Base-by-base conservation (phyloP, 441 rosid genomes). In the Syzygium syzygioides region DNA sequence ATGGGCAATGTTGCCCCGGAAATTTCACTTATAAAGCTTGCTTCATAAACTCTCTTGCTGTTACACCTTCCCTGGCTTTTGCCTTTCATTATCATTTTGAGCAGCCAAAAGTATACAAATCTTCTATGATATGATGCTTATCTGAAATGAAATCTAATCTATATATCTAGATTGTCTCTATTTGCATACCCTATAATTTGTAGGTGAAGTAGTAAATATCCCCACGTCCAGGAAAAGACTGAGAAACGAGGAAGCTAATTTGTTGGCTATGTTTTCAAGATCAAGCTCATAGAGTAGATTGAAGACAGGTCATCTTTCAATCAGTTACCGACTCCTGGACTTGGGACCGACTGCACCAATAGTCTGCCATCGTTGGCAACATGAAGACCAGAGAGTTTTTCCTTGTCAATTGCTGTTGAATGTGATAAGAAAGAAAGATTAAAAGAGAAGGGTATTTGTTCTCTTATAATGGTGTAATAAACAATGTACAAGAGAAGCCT, bases 281-380 rank as follows among this genome's bases (percentile, higher is more conserved):
- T 88, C 91, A 25, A 87, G 92, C 84, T 85, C 83, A 87, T 19
- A 11, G 1, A 62, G 85, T 62, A n/a, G 50, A 83, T 56, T 8
- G 37, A 57, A 80, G 64, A 30, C 23, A 25, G 2, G 34, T 64
- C 17, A 20, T 18, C 32, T 23, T 41, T 23, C 53, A 25, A 19
- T 90, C 88, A 91, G 79, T 87, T 88, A 25, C 92, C 91, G 20
- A 83, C 89, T 62, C 93, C 91, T 0, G 92, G 92, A 86, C 92
- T 92, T 6, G 92, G 93, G 18, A 90, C 91, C 0, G 91, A 92
- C 62, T 86, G n/a, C 18, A 1, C 66, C 48, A 91, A 41, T 13
- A 90, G n/a, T 80, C 88, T 80, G 76, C 88, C 88, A 1, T 30
- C 34, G 45, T 48, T 86, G 26, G 87, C 88, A 20, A 62, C 59